phyloP scores from a whole-genome alignment of 2,329 filamentous ascomycete genomes.

The Alternaria rosae region DNA sequence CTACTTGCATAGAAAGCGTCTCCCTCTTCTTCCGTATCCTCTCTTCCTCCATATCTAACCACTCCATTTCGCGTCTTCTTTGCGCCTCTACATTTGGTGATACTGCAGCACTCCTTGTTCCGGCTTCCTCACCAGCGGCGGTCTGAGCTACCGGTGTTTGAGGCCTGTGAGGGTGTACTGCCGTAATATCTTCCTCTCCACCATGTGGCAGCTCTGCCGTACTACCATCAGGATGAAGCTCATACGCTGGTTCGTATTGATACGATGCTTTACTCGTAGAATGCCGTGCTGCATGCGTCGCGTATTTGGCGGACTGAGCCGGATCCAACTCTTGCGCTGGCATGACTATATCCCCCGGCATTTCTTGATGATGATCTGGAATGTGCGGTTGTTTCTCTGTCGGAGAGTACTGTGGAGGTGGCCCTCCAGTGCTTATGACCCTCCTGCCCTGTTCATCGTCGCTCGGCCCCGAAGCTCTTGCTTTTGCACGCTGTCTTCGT shows the following conservation, averaged over 20 bases:
- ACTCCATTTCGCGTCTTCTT: slow-evolving; percentile 12
- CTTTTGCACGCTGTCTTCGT: neutral
- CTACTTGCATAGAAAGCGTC: neutral
- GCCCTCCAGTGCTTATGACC: neutral
- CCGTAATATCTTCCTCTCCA: accelerated
- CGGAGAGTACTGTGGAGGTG: neutral
- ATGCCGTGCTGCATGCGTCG: no score
- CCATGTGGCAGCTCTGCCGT: no score
- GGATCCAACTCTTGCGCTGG: neutral
- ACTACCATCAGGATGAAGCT: no score
- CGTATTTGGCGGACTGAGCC: neutral
- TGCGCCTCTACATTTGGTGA: slow-evolving; percentile 8
- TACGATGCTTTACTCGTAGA: no score
- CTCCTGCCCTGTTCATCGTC: neutral
- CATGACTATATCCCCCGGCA: neutral
- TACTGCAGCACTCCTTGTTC: neutral
- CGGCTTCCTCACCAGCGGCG: neutral
- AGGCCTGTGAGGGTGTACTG: no score
- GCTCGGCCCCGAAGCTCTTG: neutral
- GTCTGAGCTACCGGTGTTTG: no score
- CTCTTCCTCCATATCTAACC: slow-evolving; percentile 15
- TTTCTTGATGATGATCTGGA: no score
- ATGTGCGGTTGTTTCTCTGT: neutral
- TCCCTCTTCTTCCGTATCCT: slow-evolving; percentile 7
- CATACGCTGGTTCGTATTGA: no score